These are phyloP conservation scores for Sugiyamaella neomexicana DNA, from an alignment of 1,139 yeast genomes.

Conservation along the genomic window DNA sequence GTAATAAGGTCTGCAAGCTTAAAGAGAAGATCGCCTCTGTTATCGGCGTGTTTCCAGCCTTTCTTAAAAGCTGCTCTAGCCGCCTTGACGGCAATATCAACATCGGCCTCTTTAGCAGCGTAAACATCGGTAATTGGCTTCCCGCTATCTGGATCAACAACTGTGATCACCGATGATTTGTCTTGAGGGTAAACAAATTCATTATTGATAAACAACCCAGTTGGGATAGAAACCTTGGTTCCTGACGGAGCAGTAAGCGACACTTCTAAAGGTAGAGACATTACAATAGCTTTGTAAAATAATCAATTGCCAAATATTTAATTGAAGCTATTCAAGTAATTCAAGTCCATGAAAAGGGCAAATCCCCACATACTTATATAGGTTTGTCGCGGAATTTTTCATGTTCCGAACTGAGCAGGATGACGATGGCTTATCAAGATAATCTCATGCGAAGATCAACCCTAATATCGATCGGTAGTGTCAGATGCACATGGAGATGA, in stretches of 20 bases:
- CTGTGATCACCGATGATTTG: slow-evolving; percentile 52
- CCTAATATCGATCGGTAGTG: too few species aligned
- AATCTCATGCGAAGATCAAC: too few species aligned
- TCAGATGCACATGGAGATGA: too few species aligned
- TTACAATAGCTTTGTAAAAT: neutral
- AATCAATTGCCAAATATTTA: too few species aligned
- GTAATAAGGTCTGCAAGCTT: slow-evolving; percentile 69
- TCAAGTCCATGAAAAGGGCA: too few species aligned
- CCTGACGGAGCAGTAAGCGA: slow-evolving; percentile 63
- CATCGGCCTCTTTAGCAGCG: slow-evolving; percentile 54
- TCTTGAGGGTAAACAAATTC: slow-evolving; percentile 53
- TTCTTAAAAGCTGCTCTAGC: slow-evolving; percentile 54
- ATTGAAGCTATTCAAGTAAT: too few species aligned
- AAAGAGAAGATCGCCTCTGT: slow-evolving; percentile 57
- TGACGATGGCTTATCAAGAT: neutral
- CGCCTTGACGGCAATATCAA: slow-evolving; percentile 58
- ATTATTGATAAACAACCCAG: slow-evolving; percentile 64
- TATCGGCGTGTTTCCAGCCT: slow-evolving; percentile 54
- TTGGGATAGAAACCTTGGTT: slow-evolving; percentile 59
- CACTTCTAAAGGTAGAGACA: slow-evolving; percentile 23
- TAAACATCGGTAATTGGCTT: slow-evolving; percentile 54
- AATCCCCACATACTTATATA: neutral
- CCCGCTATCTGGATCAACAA: slow-evolving; percentile 58
- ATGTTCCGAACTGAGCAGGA: too few species aligned
- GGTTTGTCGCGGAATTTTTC: neutral